phyloP scores from a whole-genome alignment of 345 rosid genomes.

The Raphanus raphanistrum region DNA sequence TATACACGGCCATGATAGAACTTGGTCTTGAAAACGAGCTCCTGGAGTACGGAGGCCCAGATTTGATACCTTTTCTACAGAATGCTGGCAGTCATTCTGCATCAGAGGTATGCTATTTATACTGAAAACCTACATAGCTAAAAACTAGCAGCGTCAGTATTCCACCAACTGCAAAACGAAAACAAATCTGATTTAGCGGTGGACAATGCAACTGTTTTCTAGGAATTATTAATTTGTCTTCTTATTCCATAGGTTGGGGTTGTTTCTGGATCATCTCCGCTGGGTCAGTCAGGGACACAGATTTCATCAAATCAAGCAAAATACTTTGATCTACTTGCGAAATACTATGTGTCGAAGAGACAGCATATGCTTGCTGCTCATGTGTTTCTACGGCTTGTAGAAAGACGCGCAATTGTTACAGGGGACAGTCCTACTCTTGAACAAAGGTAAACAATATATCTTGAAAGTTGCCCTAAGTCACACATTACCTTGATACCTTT shows the following conservation, averaged over 20 bases:
- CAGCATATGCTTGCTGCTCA: constrained; percentile 97
- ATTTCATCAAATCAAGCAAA: constrained; percentile 67
- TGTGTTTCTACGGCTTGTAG: constrained; percentile 86
- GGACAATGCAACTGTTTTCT: constrained; percentile 23
- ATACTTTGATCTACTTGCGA: constrained; percentile 85
- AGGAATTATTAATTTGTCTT: constrained; percentile 15
- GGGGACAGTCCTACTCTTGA: constrained; percentile 71
- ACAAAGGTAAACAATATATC: constrained; percentile 57
- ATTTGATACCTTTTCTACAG: constrained; percentile 94
- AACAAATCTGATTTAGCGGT: constrained; percentile 11
- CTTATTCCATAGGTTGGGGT: constrained; percentile 53
- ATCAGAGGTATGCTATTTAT: constrained; percentile 58
- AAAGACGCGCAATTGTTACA: constrained; percentile 65
- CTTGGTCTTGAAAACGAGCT: constrained; percentile 92
- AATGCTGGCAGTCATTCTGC: constrained; percentile 65
- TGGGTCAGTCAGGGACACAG: constrained; percentile 58
- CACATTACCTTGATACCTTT: constrained; percentile 12
- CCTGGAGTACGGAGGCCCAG: constrained; percentile 95
- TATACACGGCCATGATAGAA: constrained; percentile 78
- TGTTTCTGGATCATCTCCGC: constrained; percentile 54
- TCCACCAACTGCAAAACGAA: constrained; percentile 13
- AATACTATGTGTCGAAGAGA: constrained; percentile 86
- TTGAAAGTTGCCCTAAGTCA: not conserved
- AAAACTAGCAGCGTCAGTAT: constrained; percentile 23
- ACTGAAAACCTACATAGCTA: constrained; percentile 1